Evolutionary conservation across 2,329 filamentous ascomycete genomes (phyloP).

Genomic region (Exophiala phaeomuriformis): DNA sequence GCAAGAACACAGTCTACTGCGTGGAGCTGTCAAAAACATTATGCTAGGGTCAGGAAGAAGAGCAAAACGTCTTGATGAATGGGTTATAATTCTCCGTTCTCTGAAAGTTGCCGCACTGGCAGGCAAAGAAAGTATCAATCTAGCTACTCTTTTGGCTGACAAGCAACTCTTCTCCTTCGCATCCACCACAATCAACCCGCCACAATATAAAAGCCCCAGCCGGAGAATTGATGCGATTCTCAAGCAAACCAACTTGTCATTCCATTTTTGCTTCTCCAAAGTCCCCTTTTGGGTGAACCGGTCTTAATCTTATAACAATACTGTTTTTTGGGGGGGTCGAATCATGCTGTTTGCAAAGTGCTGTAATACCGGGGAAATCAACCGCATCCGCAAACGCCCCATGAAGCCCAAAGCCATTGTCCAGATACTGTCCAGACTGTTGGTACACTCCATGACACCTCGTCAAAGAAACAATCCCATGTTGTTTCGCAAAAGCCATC

Average conservation of each 20-base stretch:
- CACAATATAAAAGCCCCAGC: conserved; percentile 5
- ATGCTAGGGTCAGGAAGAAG: too few relatives aligned
- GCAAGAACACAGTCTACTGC: too few relatives aligned
- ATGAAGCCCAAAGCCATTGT: background rate
- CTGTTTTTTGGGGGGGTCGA: background rate
- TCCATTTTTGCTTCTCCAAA: conserved; percentile 7
- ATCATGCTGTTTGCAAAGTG: conserved; percentile 1
- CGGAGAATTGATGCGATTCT: conserved; percentile 20
- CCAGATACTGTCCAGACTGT: conserved; percentile 13
- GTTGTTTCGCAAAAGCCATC: conserved; percentile 24
- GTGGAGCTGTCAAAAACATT: too few relatives aligned
- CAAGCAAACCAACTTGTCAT: conserved; percentile 3
- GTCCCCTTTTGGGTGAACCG: background rate
- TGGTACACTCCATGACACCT: conserved; percentile 29
- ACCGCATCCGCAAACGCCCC: conserved; percentile 7
- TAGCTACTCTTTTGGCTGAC: conserved; percentile 17
- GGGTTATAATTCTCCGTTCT: conserved; percentile 27
- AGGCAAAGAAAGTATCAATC: conserved; percentile 15
- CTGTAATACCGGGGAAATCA: background rate
- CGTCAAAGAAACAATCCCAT: conserved; percentile 22
- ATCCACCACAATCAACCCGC: conserved; percentile 5
- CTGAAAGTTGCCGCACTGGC: conserved; percentile 7
- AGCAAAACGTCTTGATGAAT: conserved; percentile 6
- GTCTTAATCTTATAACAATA: background rate
- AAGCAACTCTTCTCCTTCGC: background rate